Evolutionary conservation across 305 asterid genomes (phyloP), one percentile per base, ranked within the genome.

Genomic region (Plantago coronopus): DNA sequence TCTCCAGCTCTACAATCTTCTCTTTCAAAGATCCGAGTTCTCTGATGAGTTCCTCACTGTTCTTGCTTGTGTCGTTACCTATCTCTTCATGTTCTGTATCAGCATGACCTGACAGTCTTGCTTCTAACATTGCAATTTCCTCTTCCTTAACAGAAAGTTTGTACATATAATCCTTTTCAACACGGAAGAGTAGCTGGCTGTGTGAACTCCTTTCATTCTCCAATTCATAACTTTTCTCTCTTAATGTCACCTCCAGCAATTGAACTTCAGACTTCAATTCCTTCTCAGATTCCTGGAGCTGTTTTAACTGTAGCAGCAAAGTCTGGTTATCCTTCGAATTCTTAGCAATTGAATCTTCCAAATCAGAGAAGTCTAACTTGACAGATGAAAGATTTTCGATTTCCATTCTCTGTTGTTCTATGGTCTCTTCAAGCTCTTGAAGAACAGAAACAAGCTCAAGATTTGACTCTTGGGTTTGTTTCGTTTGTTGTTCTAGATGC

Each of bases 391-490:
- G 84, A 48, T 74, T 74, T 69, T 83, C 85, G 55, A 91, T 81
- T 67, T 91, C 94, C 19, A 46, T 38, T 62, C 74, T 91, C 79
- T 91, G 98, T 54, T 73, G 81, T 64, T 88, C 93, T 59, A 82
- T 77, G 12, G 84, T 86, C 66, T 82, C 85, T 68, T 91, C 95
- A 4, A 91, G 83, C 78, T 88, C 98, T 66, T 86, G 98, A 71
- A 91, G 95, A 73, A 91, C 83, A 20, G 82, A 69, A 76, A 91
- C 79, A 34, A 91, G 95, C 77, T 89, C 87, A 48, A 83, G 51
- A 63, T 91, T 91, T 4, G 98, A 91, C 61, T 91, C 98, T 75
- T 91, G 98, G 69, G 85, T 86, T 66, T 72, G 81, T 56, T 75
- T 78, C 42, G 88, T 74, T 22, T 91, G 98, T 54, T 76, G 81